Evolutionary conservation across 257 asterid species (phyloP), one percentile per base, ranked within the genome.

Genomic region (Perilla frutescens): DNA sequence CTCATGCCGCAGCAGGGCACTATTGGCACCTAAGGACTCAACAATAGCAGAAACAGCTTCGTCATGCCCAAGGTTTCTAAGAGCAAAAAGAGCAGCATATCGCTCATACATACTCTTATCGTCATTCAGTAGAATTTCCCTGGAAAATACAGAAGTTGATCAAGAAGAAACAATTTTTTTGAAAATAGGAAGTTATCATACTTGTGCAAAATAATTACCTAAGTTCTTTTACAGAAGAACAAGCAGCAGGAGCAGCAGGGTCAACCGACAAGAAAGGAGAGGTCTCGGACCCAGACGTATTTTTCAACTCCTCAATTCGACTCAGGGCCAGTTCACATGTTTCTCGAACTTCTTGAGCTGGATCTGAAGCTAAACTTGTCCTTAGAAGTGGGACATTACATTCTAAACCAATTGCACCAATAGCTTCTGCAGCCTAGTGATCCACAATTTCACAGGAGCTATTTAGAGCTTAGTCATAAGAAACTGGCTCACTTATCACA

Each of bases 1-100:
- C 96, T 94, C 99, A 53, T 94, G 99, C 50, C 86, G 84, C n/a
- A 94, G 80, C 40, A 94, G 91, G 84, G 99, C 96, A 88, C 99
- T 94, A 44, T 79, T 79, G 72, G 96, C 89, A 81, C 88, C 82
- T 71, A 94, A 75, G 34, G 97, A 91, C 82, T 88, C 96, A 57
- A 94, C 85, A 29, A 91, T 91, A 60, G 93, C 96, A 74, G 96
- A 82, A 31, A 87, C 57, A 72, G 97, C 97, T 80, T 91, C 88
- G 60, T 90, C 91, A 50, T 81, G 86, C 50, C 96, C 96, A 70
- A 85, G 77, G 78, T 94, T 94, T 41, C 99, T 87, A 69, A 94
- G 97, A 43, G 97, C 99, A 84, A 94, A 94, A 71, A 94, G 97
- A 65, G 97, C 96, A 75, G 83, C 93, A 81, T 91, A 94, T 1